Percentiles rank a stretch among this genome's conserved stretches.
phyloP scores from a whole-genome alignment of 2,329 filamentous ascomycete genomes.

The Claviceps sp. region DNA sequence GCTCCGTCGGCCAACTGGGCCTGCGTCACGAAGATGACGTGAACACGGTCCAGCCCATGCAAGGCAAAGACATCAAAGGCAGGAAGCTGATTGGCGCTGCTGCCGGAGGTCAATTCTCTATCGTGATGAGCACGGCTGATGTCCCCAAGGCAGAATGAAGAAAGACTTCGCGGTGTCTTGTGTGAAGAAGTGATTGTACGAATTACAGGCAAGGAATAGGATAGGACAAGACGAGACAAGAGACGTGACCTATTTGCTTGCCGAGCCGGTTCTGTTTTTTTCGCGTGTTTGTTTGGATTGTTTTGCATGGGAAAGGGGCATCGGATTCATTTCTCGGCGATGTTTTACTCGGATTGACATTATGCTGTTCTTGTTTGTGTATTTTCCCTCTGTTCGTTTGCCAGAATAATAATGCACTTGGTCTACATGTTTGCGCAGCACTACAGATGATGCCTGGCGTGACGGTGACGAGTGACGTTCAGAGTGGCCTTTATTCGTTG shows the following conservation, averaged over 20 bases:
- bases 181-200: background rate
- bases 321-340: background rate
- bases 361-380: background rate
- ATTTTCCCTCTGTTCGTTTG: background rate
- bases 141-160: background rate
- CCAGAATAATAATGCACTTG: too few species aligned
- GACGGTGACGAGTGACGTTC: too few species aligned
- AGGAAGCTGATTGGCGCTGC: constrained; percentile 67
- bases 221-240: background rate
- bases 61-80: constrained; percentile 69
- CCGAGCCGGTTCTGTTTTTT: background rate
- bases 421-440: too few species aligned
- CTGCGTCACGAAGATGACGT: constrained; percentile 70
- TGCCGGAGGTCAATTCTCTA: constrained; percentile 73
- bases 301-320: background rate
- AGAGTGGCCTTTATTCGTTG: too few species aligned
- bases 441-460: too few species aligned
- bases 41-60: constrained; percentile 61
- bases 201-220: background rate
- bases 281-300: background rate
- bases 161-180: too few species aligned
- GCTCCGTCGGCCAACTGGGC: constrained; percentile 66
- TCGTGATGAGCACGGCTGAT: constrained; percentile 36
- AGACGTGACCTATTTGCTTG: background rate
- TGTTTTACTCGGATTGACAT: background rate